Conservation (phyloP, 495 filamentous ascomycete species). For the Apodospora peruviana region DNA sequence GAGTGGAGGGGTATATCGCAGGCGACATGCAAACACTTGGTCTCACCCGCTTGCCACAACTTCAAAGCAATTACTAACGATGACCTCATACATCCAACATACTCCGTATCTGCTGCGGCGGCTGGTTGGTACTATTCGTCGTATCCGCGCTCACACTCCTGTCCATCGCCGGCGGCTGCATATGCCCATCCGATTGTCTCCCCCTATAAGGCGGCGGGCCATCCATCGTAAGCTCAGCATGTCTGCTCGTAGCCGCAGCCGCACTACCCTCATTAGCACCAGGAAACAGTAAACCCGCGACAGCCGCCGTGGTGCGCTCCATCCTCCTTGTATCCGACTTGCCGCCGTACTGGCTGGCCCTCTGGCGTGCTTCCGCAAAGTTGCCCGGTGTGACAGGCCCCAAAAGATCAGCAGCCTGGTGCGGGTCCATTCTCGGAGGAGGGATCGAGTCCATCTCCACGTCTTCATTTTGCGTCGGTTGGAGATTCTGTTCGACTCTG, state of each 20-base stretch:
- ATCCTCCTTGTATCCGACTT: constrained; percentile 27
- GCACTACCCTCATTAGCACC: constrained; percentile 1
- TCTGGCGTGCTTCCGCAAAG: constrained; percentile 8
- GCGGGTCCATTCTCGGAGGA: constrained; percentile 3
- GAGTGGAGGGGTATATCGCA: too few relatives aligned
- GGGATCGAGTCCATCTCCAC: constrained; percentile 36
- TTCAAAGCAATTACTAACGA: too few relatives aligned
- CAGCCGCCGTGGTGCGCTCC: constrained; percentile 30
- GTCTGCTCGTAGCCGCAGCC: constrained; percentile 10
- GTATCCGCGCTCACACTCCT: constrained; percentile 31
- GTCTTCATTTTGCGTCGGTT: constrained; percentile 6
- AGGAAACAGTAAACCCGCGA: constrained; percentile 33
- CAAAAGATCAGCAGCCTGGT: constrained; percentile 19
- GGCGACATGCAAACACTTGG: too few relatives aligned
- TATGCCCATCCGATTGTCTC: constrained; percentile 14
- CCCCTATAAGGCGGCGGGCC: constrained; percentile 21
- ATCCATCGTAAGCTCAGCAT: constrained; percentile 25
- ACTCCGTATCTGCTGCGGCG: constrained; percentile 47
- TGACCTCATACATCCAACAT: constrained; percentile 51
- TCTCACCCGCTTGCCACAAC: too few relatives aligned
- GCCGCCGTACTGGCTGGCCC: constrained; percentile 24
- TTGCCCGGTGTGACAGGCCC: constrained; percentile 16
- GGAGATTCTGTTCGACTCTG: constrained; percentile 10
- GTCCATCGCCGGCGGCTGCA: constrained; percentile 9
- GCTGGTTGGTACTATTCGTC: constrained; percentile 24